Base-by-base conservation (phyloP, 805 yeast species). In the Suhomyces pyralidae region DNA sequence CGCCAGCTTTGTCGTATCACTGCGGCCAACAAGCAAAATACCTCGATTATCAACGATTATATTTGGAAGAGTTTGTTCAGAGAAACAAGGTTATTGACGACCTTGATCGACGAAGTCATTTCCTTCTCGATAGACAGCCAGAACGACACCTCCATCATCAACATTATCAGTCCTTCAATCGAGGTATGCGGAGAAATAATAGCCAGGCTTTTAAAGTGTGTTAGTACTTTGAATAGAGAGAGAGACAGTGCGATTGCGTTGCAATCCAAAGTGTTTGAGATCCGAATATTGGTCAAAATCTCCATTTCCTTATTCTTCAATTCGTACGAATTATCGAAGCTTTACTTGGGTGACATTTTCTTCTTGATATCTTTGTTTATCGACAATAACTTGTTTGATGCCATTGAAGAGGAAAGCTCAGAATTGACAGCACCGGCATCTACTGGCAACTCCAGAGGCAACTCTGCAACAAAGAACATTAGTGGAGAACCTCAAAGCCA, bases 91-190 rank as follows among this genome's bases (percentile, higher is more conserved):
- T 67, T 90, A 10, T 78, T 81, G 3, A 74, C 79, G 1, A 67
- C 82, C 3, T 71, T 89, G 22, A 78, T 90, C 9, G 91, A 88
- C 56, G 97, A 89, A 61, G 81, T 88, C 20, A 81, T 89, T 5
- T 81, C 84, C 2, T 85, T 84, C 56, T 86, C 91, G 1, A 79
- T 88, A 58, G 94, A 88, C 57, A 82, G 85, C 61, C 87, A 86
- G 58, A 84, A 90, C n/a, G 90, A 86, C 58, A 87, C 85, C 3
- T 79, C 81, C 38, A 78, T 84, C 5, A 77, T 86, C 2, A 77
- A 86, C 0, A 76, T 86, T n/a, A 71, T 90, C 57, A 79, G 86
- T 0, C 91, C 96, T 3, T 84, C 93, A 1, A 73, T 85, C n/a
- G 89, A 85, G 56, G 75, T 88, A 2, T 84, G 90, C 60, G 85